Evolutionary conservation across 805 yeast genomes (phyloP).

Genomic region (Brettanomyces nanus): DNA sequence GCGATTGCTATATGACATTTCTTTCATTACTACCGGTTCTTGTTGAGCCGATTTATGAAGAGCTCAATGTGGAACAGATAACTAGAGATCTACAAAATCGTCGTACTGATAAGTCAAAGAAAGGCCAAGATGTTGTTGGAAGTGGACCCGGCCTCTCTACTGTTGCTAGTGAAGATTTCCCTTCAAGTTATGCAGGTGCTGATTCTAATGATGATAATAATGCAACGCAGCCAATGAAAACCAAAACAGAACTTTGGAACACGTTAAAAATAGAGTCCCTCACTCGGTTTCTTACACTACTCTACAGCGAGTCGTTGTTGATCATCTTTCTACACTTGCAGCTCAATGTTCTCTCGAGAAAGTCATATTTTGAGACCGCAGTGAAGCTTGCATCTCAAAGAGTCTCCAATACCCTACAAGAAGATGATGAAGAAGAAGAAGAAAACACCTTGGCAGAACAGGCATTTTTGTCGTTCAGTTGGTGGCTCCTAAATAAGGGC

Average conservation of each 20-base stretch:
- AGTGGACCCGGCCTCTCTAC: conserved; percentile 3
- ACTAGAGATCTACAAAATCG: conserved; percentile 59
- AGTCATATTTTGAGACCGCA: conserved; percentile 76
- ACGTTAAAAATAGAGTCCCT: conserved; percentile 69
- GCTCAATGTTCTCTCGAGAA: conserved; percentile 79
- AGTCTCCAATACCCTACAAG: conserved; percentile 6
- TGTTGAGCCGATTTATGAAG: conserved; percentile 51
- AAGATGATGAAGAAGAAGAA: conserved; percentile 7
- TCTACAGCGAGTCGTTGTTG: conserved; percentile 61
- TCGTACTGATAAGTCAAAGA: conserved; percentile 31
- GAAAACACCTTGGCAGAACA: conserved; percentile 51
- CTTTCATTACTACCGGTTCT: conserved; percentile 76
- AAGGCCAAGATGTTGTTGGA: conserved; percentile 5
- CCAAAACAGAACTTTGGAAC: conserved; percentile 73
- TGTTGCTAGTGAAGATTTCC: conserved; percentile 4
- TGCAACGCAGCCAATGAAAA: conserved; percentile 16
- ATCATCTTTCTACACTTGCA: conserved; percentile 79
- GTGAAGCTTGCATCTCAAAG: conserved; percentile 52
- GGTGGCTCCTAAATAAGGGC: conserved; percentile 92
- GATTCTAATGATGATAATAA: not conserved
- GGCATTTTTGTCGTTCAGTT: conserved; percentile 75
- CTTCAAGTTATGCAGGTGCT: not conserved
- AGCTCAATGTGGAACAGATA: conserved; percentile 63
- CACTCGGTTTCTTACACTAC: conserved; percentile 61
- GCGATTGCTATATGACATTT: conserved; percentile 79